A percentile compares a stretch with the other conserved stretches of the same genome.
These are phyloP conservation scores for Pyrus communis DNA, from an alignment of 306 rosid species.

Conservation along the genomic window DNA sequence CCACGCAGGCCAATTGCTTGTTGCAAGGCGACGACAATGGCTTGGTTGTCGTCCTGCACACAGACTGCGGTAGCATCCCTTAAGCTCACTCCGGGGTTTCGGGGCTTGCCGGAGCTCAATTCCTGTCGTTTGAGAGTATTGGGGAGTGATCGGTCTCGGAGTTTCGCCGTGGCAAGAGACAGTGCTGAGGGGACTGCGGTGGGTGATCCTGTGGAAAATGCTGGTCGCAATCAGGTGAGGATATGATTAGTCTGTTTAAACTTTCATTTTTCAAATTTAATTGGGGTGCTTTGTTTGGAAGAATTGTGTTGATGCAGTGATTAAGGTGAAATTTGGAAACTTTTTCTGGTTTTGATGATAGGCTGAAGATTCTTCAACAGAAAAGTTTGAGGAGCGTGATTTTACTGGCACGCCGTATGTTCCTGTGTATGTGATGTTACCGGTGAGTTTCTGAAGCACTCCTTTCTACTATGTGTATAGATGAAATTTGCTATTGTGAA, in stretches of 20 bases:
- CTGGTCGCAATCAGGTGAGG: slow-evolving; percentile 15
- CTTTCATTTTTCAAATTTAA: not conserved
- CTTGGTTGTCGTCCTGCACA: not conserved
- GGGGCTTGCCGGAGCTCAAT: not conserved
- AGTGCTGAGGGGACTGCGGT: slow-evolving; percentile 11
- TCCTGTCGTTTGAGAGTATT: not conserved
- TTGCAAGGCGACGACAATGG: not conserved
- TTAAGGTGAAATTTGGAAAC: not conserved
- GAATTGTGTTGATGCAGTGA: not conserved
- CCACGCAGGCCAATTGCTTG: not conserved
- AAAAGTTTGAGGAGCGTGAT: slow-evolving; percentile 53
- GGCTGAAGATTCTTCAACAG: slow-evolving; percentile 8
- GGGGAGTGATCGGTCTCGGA: slow-evolving; percentile 7
- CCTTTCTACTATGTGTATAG: not conserved
- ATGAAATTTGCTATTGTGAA: not conserved
- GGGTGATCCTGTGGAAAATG: not conserved
- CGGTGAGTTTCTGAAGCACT: slow-evolving; percentile 39
- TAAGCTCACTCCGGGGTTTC: not conserved
- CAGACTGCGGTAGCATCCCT: not conserved
- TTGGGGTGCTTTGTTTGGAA: not conserved
- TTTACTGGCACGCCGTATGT: slow-evolving; percentile 62
- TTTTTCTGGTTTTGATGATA: not conserved
- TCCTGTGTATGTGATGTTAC: slow-evolving; percentile 76
- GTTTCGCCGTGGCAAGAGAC: slow-evolving; percentile 8
- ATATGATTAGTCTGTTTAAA: not conserved